Base-by-base conservation (phyloP, 2,329 filamentous ascomycete genomes). In the Pyrenochaeta sp. region DNA sequence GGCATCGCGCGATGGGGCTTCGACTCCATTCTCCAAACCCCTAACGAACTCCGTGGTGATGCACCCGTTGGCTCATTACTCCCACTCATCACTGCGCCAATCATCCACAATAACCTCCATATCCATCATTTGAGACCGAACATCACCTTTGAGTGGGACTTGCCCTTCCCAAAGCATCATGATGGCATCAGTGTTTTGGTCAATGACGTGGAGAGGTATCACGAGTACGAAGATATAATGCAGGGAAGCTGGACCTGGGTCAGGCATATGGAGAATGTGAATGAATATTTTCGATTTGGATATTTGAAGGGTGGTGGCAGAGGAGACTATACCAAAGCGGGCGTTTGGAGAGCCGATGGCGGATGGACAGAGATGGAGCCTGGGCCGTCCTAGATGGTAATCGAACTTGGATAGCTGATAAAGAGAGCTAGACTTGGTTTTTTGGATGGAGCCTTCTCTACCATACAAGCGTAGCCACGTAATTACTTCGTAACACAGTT, bases 1-100 rank as follows among this genome's bases (percentile, higher is more conserved):
- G 94, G 95, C 51, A 88, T 96, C 57, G 93, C 93, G 4, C 86
- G 94, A 39, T 98, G 95, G 95, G 93, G 93, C 0, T 98, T 96
- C 74, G 93, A 92, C 59, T 85, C 91, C 0, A 86, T 98, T 42
- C 84, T 98, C 15, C 90, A 99, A 78, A 98, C 95, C 0, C 86
- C 90, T 0, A 84, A 79, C 0, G 87, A 88, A 0, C 79, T 98
- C 19, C 88, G 88, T 52, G 88, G 80, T 32, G 81, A 83, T 43
- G 78, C 77, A 0, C 78, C 78, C n/a, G 67, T 79, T 25, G 86
- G 87, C 10, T 88, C 87, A 0, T 78, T 86, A 0, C 82, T 95
- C 1, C 92, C 82, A 2, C 40, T 68, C 1, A 73, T 84, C 32
- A 62, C 69, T 2, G 64, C 73, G 1, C 73, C 76, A 0, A 75